Percentiles rank a stretch among this genome's conserved stretches.
Conservation (phyloP, 768 basidiomycete species). For the Arthromyces matolae region DNA sequence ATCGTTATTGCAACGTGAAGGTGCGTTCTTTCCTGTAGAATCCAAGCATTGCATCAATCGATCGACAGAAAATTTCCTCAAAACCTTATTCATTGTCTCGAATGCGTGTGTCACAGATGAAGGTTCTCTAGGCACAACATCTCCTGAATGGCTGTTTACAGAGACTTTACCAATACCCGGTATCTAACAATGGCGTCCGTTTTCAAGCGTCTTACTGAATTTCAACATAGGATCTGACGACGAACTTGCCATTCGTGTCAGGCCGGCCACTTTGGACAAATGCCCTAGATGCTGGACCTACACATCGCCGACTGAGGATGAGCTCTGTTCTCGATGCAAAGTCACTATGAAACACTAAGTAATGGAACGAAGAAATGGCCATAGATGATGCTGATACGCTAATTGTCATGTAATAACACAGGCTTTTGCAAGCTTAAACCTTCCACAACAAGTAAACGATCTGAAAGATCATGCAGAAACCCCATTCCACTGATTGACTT, state of each 20-base stretch:
- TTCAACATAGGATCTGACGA: conserved; percentile 23
- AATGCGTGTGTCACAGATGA: conserved; percentile 53
- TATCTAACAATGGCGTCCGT: conserved; percentile 20
- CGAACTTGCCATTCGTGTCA: conserved; percentile 48
- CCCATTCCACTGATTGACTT: conserved; percentile 2
- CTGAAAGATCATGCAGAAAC: neutral
- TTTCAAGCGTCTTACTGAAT: neutral
- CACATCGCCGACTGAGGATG: conserved; percentile 46
- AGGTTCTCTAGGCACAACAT: conserved; percentile 34
- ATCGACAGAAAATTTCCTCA: conserved; percentile 53
- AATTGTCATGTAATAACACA: conserved; percentile 4
- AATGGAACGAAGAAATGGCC: neutral
- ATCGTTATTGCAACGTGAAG: conserved; percentile 40
- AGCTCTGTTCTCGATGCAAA: conserved; percentile 65
- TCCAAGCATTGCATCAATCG: neutral
- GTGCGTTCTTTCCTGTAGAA: conserved; percentile 25
- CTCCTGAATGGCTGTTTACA: conserved; percentile 49
- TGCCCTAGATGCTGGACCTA: conserved; percentile 93
- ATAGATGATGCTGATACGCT: conserved; percentile 5
- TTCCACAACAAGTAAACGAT: too few species aligned
- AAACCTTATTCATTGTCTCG: conserved; percentile 80
- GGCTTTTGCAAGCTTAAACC: too few species aligned
- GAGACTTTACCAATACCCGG: conserved; percentile 43
- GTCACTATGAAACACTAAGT: conserved; percentile 20
- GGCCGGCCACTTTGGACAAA: conserved; percentile 59